Base-by-base conservation (phyloP, 768 basidiomycete genomes). In the Tephrocybe sp. region DNA sequence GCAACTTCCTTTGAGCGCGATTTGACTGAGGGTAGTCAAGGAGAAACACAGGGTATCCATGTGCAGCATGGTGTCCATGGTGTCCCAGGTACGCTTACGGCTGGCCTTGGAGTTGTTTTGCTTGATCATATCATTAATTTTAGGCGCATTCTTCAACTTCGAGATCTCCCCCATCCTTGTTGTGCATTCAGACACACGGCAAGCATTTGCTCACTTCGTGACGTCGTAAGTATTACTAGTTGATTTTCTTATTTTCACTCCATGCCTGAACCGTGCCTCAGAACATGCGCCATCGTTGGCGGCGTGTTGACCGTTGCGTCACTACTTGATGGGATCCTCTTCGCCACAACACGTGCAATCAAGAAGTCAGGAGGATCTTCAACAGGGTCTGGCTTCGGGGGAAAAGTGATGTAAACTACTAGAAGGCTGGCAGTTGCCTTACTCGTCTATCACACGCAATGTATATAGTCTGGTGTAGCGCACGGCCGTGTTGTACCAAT, bases 131-230 rank as follows among this genome's bases (percentile, higher is more conserved):
- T 46, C 25, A 26, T 3, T 41, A n/a, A 23, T n/a, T 40, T 40
- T n/a, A 74, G 89, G 91, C 43, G 86, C 84, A 14, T 90, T 88
- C 76, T 86, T 90, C 78, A 97, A 93, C 74, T 97, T 90, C 67
- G 95, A 98, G 66, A 97, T 98, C 64, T 97, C 94, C 15, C 96
- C 95, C 11, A 94, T 99, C 62, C 86, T 91, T 43, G 88, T 99
- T 45, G 86, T 94, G 20, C 94, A 98, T 66, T 80, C 82, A 10
- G 96, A 98, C 65, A 86, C 82, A 28, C 80, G 93, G 49, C 95
- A 98, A 68, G 91, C 92, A 0, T 96, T 98, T 68, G 96, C 97
- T 2, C 97, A 99, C 72, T 98, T 98, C 78, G 73, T 98, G 23
- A 98, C 97, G 38, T 98, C 95, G 90, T 95, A 64, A 63, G n/a